A percentile compares a stretch with the other conserved stretches of the same genome.
Conservation (phyloP, 2,329 filamentous ascomycete genomes). For the Penicillium olsonii region DNA sequence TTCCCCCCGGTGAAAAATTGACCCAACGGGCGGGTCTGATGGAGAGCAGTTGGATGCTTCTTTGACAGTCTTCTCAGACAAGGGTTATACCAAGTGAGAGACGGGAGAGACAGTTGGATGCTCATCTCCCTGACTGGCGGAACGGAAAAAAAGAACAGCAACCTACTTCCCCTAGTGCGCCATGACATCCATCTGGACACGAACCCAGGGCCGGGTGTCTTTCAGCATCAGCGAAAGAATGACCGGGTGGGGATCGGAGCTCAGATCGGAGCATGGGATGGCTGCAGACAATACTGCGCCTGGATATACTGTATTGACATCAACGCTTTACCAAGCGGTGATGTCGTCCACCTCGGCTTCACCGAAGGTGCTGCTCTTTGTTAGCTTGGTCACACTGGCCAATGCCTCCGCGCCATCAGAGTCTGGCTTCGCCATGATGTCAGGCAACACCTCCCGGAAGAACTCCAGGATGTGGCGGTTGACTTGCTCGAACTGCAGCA, state of each 20-base stretch:
- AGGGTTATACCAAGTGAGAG: conserved; percentile 25
- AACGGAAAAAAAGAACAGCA: conserved; percentile 36
- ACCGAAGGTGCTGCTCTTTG: conserved; percentile 88
- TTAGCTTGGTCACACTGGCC: conserved; percentile 62
- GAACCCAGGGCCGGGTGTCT: background rate
- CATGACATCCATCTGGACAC: conserved; percentile 18
- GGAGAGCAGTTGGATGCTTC: conserved; percentile 49
- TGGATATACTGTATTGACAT: conserved; percentile 6
- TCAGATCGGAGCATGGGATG: conserved; percentile 22
- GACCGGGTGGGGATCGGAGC: conserved; percentile 12
- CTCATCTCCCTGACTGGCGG: conserved; percentile 43
- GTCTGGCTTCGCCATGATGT: conserved; percentile 75
- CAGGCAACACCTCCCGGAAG: conserved; percentile 76
- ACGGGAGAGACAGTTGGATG: conserved; percentile 45
- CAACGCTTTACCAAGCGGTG: conserved; percentile 73
- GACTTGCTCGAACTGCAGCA: conserved; percentile 96
- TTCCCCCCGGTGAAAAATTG: conserved; percentile 13
- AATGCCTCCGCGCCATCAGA: conserved; percentile 51
- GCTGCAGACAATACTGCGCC: conserved; percentile 33
- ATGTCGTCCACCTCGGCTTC: conserved; percentile 97
- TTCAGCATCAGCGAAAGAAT: background rate
- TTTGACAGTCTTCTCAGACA: conserved; percentile 39
- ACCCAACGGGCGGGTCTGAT: conserved; percentile 35
- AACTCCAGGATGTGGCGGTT: conserved; percentile 85
- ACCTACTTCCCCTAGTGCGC: conserved; percentile 34